Conservation (phyloP, 2,329 filamentous ascomycete genomes). For the Penicillium sp. region DNA sequence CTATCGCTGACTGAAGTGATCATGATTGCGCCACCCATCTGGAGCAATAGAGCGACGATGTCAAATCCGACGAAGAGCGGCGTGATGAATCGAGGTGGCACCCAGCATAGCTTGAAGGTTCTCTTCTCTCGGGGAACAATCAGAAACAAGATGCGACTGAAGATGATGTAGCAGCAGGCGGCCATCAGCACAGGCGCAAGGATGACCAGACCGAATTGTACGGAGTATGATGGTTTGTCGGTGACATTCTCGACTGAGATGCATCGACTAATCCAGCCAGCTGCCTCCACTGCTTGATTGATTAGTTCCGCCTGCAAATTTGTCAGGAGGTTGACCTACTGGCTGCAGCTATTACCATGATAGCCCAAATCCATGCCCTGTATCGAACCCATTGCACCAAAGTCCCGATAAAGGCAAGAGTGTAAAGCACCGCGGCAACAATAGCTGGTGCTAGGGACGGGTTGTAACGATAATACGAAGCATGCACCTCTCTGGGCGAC, state of each 20-base stretch:
- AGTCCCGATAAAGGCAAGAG: slow-evolving; percentile 26
- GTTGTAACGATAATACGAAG: slow-evolving; percentile 26
- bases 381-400: slow-evolving; percentile 36
- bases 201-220: slow-evolving; percentile 42
- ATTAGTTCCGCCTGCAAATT: neutral
- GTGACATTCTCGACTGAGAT: slow-evolving; percentile 29
- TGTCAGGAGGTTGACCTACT: slow-evolving; percentile 24
- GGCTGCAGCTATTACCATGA: slow-evolving; percentile 34
- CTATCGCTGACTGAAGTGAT: slow-evolving; percentile 37
- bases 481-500: neutral
- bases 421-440: slow-evolving; percentile 31
- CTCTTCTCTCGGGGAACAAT: slow-evolving; percentile 37
- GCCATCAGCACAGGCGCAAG: slow-evolving; percentile 45
- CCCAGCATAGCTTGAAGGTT: slow-evolving; percentile 40
- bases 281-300: slow-evolving; percentile 37
- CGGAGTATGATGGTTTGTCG: slow-evolving; percentile 30
- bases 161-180: slow-evolving; percentile 42
- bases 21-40: slow-evolving; percentile 41
- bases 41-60: slow-evolving; percentile 41
- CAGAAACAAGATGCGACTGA: slow-evolving; percentile 43
- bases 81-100: slow-evolving; percentile 36
- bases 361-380: slow-evolving; percentile 32
- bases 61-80: slow-evolving; percentile 47
- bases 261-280: slow-evolving; percentile 38
- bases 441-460: slow-evolving; percentile 32